Evolutionary conservation across 805 yeast genomes (phyloP).

Genomic region (Ogataea nitratoaversa): DNA sequence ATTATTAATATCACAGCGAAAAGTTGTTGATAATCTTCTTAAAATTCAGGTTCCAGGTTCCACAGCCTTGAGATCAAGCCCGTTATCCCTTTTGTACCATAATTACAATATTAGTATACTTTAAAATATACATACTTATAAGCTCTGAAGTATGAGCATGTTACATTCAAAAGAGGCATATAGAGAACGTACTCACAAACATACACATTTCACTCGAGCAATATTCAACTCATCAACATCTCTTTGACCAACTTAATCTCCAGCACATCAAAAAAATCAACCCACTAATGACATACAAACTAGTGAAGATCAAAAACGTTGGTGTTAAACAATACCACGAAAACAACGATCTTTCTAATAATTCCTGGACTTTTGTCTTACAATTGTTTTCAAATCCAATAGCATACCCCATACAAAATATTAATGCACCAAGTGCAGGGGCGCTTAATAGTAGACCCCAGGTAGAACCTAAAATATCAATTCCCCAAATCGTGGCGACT

Average conservation of each 20-base stretch:
- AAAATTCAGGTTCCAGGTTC: too few relatives aligned
- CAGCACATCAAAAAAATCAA: background rate
- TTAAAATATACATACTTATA: too few relatives aligned
- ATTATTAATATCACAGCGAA: too few relatives aligned
- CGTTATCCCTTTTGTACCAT: too few relatives aligned
- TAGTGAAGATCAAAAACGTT: background rate
- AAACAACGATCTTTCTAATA: constrained; percentile 2
- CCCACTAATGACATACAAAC: background rate
- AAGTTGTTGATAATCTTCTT: too few relatives aligned
- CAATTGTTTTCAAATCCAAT: constrained; percentile 46
- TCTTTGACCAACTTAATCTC: background rate
- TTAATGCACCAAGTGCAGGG: constrained; percentile 76
- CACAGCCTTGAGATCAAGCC: too few relatives aligned
- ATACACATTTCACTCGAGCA: background rate
- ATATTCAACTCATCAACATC: background rate
- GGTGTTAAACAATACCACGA: constrained; percentile 3
- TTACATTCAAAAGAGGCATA: too few relatives aligned
- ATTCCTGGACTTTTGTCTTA: background rate
- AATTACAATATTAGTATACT: too few relatives aligned
- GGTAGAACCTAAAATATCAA: constrained; percentile 72
- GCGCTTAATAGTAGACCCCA: constrained; percentile 89
- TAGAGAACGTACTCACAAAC: too few relatives aligned
- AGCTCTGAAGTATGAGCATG: too few relatives aligned
- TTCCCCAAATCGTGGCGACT: constrained; percentile 79
- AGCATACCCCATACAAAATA: constrained; percentile 71